These are phyloP conservation scores for Trichoderma simmonsii DNA, from an alignment of 2,329 filamentous ascomycete species.

Conservation along the genomic window DNA sequence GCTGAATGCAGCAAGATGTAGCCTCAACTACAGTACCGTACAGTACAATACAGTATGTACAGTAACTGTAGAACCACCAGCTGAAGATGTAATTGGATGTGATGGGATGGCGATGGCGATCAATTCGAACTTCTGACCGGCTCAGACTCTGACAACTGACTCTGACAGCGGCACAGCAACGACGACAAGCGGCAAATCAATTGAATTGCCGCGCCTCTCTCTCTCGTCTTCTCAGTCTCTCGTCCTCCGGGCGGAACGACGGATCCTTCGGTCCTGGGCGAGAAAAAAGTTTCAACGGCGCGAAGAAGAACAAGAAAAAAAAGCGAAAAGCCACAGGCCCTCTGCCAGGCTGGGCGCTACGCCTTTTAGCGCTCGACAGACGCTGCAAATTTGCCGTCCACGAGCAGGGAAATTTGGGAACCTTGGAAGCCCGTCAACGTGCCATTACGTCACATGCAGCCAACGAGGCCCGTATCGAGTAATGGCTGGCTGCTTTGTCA, in stretches of 20 bases:
- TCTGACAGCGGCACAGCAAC: not conserved
- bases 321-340: not conserved
- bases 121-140: not conserved
- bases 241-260: not conserved
- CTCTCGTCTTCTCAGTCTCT: not conserved
- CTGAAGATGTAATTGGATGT: no score
- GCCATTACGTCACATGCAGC: conserved; percentile 2
- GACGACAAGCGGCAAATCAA: not conserved
- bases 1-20: no score
- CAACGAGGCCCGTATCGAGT: not conserved
- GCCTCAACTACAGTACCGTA: no score
- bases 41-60: no score
- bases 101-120: not conserved
- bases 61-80: no score
- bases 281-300: not conserved
- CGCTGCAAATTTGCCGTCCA: not conserved
- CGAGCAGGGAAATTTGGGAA: not conserved
- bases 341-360: not conserved
- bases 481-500: not conserved
- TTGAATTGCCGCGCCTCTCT: not conserved
- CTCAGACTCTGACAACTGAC: not conserved
- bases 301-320: not conserved
- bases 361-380: not conserved
- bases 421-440: not conserved
- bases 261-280: conserved; percentile 12